Conservation (phyloP, 2,329 filamentous ascomycete genomes). For the Pyricularia sp. region DNA sequence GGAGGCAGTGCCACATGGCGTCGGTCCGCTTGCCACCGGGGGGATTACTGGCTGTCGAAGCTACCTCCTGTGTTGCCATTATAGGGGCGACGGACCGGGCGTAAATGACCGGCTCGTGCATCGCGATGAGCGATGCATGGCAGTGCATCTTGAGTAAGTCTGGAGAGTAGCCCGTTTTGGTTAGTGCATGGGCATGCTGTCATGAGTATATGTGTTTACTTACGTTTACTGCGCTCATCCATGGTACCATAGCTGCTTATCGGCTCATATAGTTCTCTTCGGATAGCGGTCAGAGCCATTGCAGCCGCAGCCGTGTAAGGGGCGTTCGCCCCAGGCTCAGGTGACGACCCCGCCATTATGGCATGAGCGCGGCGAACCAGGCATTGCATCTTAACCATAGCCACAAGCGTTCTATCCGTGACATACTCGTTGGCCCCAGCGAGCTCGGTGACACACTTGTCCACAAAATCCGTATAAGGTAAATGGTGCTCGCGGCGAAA, state of each 20-base stretch:
- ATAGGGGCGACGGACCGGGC: constrained; percentile 13
- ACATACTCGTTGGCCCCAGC: constrained; percentile 17
- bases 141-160: constrained; percentile 24
- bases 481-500: constrained; percentile 23
- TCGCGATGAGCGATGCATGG: constrained; percentile 19
- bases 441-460: constrained; percentile 23
- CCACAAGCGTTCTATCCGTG: constrained; percentile 22
- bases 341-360: constrained; percentile 15
- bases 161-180: not conserved
- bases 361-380: constrained; percentile 20
- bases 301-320: constrained; percentile 17
- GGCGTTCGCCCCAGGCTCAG: constrained; percentile 5
- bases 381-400: constrained; percentile 23
- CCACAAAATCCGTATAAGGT: constrained; percentile 22
- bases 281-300: constrained; percentile 23
- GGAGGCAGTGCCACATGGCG: constrained; percentile 26
- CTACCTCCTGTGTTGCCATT: not conserved
- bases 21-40: constrained; percentile 21
- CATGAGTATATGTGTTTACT: not conserved
- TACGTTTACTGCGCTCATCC: not conserved
- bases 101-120: constrained; percentile 27
- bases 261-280: constrained; percentile 21
- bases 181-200: not conserved
- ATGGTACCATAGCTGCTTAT: not conserved
- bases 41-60: not conserved